Evolutionary conservation across 2,329 filamentous ascomycete species (phyloP), one percentile per base, ranked within the genome.

Genomic region (Nectriaceae sp.): DNA sequence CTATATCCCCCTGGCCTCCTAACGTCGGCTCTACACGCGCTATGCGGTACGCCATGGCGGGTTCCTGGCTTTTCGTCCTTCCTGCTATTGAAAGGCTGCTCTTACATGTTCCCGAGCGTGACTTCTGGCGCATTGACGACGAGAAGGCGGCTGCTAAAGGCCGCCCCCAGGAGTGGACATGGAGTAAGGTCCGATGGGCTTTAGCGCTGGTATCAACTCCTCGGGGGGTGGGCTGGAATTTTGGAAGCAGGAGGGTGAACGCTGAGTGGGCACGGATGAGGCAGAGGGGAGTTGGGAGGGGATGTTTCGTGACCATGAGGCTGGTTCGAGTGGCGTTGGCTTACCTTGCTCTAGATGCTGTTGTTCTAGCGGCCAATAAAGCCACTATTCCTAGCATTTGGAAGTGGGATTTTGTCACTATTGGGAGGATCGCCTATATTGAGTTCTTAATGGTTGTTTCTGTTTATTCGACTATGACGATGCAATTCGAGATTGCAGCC

Each of bases 191-290:
- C 13, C 19, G 31, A n/a, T 53, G 53, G 53, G 53, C 53, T 3
- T 20, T 21, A 3, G 44, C 40, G 15, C 24, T 56, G 11, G 49
- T 31, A 3, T 11, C 26, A 2, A 24, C 49, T 11, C 44, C 52
- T n/a, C 49, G 54, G 19, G 54, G 38, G 4, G 42, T 56, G 11
- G 49, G 52, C 1, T 54, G 52, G 52, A 55, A 55, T 24, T 44
- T 55, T 18, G 47, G 42, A 6, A 43, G 45, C n/a, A 40, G 29
- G 8, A 43, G 31, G 20, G 13, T 48, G 16, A 53, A 48, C 11
- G 26, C 45, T 5, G 10, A 18, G 1, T 19, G 47, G 2, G 11
- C 21, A 3, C 8, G 5, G 11, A 42, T 46, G 16, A 42, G 21
- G 5, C n/a, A 5, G 5, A 18, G 18, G 1, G 36, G 5, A 5